Base-by-base conservation (phyloP, 768 basidiomycete genomes). In the Chalciporus sphaerocephalus region DNA sequence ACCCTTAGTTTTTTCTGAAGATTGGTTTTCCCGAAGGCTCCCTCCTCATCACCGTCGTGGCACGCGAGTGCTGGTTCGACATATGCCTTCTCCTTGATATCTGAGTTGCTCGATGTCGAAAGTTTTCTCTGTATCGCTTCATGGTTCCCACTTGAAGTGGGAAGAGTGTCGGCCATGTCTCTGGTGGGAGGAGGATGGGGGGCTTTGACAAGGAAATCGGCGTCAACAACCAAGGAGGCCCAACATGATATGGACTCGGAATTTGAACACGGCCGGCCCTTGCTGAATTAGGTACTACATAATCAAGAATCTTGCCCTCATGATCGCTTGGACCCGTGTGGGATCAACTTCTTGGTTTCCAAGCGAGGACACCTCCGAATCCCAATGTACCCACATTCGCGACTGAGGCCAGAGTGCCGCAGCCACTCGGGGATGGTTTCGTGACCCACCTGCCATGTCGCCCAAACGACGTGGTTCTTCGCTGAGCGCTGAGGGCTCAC, bases 1-100 rank as follows among this genome's bases (percentile, higher is more conserved):
- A 73, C 71, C 11, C 74, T 69, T 43, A 65, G 53, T 45, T 45
- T 65, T 47, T 46, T 55, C 27, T 55, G 32, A n/a, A 47, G 41
- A 5, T 33, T 28, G 9, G 34, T 44, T 32, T 38, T 35, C 30
- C 21, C 35, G 18, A 22, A 2, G 4, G 12, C 40, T 8, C 45
- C 46, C 46, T 47, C 50, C 13, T 54, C 52, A 16, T 52, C 34
- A 22, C 55, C 28, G 25, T 48, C 21, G 22, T 43, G 38, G 6
- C 44, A 40, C 6, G 32, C 43, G 22, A 38, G 28, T 6, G 37
- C 48, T 0, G 20, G 53, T 36, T 60, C 59, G 18, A 50, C 48
- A 7, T 63, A 63, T 28, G 51, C 60, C 18, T 42, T 51, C 37
- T 46, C 51, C 34, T 44, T 50, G 34, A 17, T 43, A 22, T 50